Base-by-base conservation (phyloP, 441 rosid genomes). In the Adansonia rubrostipa region DNA sequence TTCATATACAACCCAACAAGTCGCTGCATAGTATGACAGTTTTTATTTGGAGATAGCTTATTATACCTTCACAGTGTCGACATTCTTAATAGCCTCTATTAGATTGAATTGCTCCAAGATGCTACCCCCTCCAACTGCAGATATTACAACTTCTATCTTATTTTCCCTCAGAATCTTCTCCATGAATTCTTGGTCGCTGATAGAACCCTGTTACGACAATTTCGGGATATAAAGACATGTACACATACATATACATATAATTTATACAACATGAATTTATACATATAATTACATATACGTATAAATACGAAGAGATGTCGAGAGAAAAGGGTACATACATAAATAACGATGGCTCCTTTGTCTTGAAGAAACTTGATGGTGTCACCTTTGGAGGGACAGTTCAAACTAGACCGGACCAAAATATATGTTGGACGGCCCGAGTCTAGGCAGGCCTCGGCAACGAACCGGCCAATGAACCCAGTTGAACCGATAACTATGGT, bases 401-500 rank as follows among this genome's bases (percentile, higher is more conserved):
- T 50, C 22, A 6, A 20, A 22, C 50, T 40, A 40, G 85, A 66
- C 73, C 84, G 80, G 65, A 82, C 69, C 14, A 87, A 81, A 54
- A 87, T 20, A 28, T 73, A 87, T 0, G 88, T 85, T 19, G 85
- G 85, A 19, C 80, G 80, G 33, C 88, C 84, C 7, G 84, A 57
- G 6, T 75, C 84, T 19, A 85, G 72, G 83, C 86, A 82, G 36
- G 88, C 90, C 40, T 85, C 87, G 1, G 87, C 74, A 17, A 87
- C 24, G 64, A 82, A 87, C 33, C 75, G 81, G 51, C 90, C 90
- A 6, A 87, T 84, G 60, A 87, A 85, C 5, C 88, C 90, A 6
- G 84, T 63, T 4, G 86, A 85, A 24, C 90, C 88, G 15, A 74
- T 77, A 42, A 92, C 44, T 53, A 92, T 81, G 66, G 88, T 88